These are phyloP conservation scores for Wolfiporia cocos DNA, from an alignment of 1,284 basidiomycete species.

Conservation along the genomic window DNA sequence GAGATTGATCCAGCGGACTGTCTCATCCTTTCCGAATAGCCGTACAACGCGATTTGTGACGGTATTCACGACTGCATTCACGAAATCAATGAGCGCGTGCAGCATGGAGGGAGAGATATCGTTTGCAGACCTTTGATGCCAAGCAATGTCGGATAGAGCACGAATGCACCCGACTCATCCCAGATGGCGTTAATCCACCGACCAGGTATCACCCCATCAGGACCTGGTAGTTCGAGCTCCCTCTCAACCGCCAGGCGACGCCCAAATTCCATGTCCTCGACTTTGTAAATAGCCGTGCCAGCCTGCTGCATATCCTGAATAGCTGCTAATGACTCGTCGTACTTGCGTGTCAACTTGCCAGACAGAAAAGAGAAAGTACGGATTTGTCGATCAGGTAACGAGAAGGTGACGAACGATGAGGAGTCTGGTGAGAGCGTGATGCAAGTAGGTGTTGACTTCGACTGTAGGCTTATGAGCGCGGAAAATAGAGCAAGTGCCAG, in stretches of 20 bases:
- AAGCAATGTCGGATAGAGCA: slow-evolving; percentile 89
- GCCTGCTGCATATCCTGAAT: slow-evolving; percentile 98
- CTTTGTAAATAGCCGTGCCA: slow-evolving; percentile 82
- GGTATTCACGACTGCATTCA: slow-evolving; percentile 78
- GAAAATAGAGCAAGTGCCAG: slow-evolving; percentile 8
- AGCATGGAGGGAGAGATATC: neutral
- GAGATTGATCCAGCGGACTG: slow-evolving; percentile 85
- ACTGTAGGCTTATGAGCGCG: slow-evolving; percentile 37
- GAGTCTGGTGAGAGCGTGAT: slow-evolving; percentile 88
- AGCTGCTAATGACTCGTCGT: slow-evolving; percentile 91
- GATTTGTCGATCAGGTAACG: slow-evolving; percentile 88
- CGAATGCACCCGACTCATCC: slow-evolving; percentile 95
- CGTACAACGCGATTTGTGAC: slow-evolving; percentile 91
- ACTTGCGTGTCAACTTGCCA: slow-evolving; percentile 88
- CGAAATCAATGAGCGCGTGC: neutral
- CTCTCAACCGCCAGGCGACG: slow-evolving; percentile 87
- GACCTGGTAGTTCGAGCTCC: slow-evolving; percentile 79
- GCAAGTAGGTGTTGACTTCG: slow-evolving; percentile 87
- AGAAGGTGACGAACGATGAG: slow-evolving; percentile 87
- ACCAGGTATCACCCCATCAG: slow-evolving; percentile 63
- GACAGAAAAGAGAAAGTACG: slow-evolving; percentile 90
- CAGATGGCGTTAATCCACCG: slow-evolving; percentile 86
- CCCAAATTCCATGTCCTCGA: slow-evolving; percentile 99
- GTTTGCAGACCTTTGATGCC: slow-evolving; percentile 83
- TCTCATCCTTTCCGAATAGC: slow-evolving; percentile 93